These are phyloP conservation scores for Mrakia gelida DNA, from an alignment of 768 basidiomycete species.

Conservation along the genomic window DNA sequence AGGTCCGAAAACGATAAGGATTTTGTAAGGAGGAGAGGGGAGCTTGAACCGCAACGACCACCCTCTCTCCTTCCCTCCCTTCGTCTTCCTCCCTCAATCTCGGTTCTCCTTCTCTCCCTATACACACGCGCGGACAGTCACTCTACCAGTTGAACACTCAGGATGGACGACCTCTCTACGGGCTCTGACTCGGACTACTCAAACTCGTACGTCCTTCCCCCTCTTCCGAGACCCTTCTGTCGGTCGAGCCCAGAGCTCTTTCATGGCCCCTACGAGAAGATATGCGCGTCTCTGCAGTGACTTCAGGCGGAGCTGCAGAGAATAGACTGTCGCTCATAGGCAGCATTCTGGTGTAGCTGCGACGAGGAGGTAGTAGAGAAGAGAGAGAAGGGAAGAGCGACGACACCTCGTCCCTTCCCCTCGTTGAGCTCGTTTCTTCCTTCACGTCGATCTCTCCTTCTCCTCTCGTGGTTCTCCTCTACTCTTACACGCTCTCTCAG, in stretches of 20 bases:
- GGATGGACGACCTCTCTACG: constrained; percentile 49
- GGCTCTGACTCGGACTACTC: constrained; percentile 95
- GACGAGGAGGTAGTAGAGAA: no score
- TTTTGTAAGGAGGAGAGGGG: no score
- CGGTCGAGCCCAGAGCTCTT: no score
- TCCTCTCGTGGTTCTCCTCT: background rate
- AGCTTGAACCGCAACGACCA: no score
- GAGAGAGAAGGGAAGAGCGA: no score
- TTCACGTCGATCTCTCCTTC: background rate
- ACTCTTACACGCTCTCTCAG: background rate
- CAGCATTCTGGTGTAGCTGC: no score
- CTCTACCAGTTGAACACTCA: no score
- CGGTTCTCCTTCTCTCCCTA: background rate
- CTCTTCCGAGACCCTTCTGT: background rate
- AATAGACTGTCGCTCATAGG: no score
- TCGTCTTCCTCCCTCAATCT: no score
- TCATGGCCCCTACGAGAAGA: background rate
- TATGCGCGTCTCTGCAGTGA: background rate
- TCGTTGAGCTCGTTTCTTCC: background rate
- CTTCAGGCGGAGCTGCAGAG: no score
- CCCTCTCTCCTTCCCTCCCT: no score
- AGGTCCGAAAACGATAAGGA: no score
- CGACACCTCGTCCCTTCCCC: background rate
- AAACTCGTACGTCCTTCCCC: constrained; percentile 57
- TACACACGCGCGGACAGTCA: background rate